These are phyloP conservation scores for Cyclanthera cordifolia DNA, from an alignment of 306 rosid genomes.

Conservation along the genomic window DNA sequence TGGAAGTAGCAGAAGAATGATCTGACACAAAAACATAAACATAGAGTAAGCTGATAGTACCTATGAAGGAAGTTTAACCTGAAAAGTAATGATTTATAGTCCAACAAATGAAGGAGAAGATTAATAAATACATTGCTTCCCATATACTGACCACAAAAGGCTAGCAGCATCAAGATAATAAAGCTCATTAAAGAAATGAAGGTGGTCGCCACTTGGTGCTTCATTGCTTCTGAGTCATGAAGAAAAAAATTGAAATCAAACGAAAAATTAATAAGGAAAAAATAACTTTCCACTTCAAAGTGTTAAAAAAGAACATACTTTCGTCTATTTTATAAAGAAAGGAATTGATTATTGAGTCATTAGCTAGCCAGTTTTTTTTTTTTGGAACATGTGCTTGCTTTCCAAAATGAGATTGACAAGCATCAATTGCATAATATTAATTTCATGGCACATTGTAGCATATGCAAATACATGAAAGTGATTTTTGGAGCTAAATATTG, in stretches of 20 bases:
- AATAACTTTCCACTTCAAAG: conserved; percentile 8
- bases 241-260: conserved; percentile 17
- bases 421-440: background rate
- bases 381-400: background rate
- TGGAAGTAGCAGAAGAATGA: conserved; percentile 32
- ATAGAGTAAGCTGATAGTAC: conserved; percentile 10
- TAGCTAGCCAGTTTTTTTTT: too few species aligned
- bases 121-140: background rate
- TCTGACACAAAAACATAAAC: conserved; percentile 31
- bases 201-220: conserved; percentile 35
- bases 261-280: conserved; percentile 11
- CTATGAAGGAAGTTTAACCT: background rate
- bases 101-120: background rate
- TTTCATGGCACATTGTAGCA: background rate
- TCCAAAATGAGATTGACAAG: background rate
- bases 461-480: background rate
- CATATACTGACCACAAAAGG: conserved; percentile 62
- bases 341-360: too few species aligned
- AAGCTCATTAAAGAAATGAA: conserved; percentile 38
- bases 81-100: background rate
- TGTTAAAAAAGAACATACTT: background rate
- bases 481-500: background rate
- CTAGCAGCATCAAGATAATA: conserved; percentile 42
- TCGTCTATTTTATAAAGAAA: background rate
- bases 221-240: conserved; percentile 48